phyloP scores from a whole-genome alignment of 164 flowering plant species.

The Magnolia sinica region DNA sequence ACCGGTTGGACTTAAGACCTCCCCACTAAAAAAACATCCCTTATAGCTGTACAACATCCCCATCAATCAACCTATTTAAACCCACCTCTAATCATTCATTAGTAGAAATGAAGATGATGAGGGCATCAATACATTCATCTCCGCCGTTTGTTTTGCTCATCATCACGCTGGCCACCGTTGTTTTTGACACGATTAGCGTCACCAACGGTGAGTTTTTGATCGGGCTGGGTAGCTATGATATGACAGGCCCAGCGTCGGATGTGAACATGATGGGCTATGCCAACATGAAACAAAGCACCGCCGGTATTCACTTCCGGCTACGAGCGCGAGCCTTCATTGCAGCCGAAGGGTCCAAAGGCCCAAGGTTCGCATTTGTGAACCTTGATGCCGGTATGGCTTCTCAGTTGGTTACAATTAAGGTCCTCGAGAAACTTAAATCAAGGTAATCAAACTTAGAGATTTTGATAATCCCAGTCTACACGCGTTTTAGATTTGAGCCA shows the following conservation, averaged over 20 bases:
- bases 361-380: conserved; percentile 60
- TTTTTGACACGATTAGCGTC: background rate
- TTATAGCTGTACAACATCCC: background rate
- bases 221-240: conserved; percentile 78
- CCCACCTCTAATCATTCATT: background rate
- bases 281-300: conserved; percentile 38
- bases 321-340: conserved; percentile 58
- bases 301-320: conserved; percentile 59
- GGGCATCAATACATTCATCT: background rate
- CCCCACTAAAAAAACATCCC: background rate
- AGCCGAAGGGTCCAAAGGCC: conserved; percentile 25
- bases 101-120: conserved; percentile 1
- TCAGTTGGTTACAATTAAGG: conserved; percentile 63
- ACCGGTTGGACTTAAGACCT: no score
- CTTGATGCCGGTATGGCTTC: conserved; percentile 76
- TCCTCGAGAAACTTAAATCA: conserved; percentile 45
- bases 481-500: background rate
- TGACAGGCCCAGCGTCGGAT: conserved; percentile 75
- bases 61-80: background rate
- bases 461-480: background rate
- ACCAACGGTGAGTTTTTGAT: conserved; percentile 43
- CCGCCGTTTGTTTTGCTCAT: background rate
- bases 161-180: background rate
- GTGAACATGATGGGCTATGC: conserved; percentile 79
- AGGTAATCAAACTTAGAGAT: conserved; percentile 27